Conservation (phyloP, 2,329 filamentous ascomycete genomes). For the Elsinoe arachidis region DNA sequence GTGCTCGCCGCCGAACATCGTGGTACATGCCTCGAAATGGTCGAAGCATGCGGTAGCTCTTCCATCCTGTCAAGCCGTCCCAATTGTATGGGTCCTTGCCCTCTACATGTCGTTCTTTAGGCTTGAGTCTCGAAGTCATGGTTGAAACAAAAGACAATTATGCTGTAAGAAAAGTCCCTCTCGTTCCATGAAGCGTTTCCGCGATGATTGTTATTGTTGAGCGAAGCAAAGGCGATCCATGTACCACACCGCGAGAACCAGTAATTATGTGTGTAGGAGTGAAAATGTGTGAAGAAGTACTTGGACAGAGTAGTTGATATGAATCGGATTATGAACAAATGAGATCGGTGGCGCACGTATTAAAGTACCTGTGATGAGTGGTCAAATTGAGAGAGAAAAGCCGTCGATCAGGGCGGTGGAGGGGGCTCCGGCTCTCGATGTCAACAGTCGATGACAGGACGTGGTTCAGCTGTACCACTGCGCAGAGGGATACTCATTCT, state of each 20-base stretch:
- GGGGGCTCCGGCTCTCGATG: neutral
- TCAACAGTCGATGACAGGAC: neutral
- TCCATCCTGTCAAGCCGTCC: slow-evolving; percentile 29
- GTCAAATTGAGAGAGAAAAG: neutral
- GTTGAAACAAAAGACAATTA: neutral
- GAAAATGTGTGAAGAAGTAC: neutral
- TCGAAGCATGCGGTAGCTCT: slow-evolving; percentile 30
- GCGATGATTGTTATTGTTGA: neutral
- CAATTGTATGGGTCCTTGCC: slow-evolving; percentile 28
- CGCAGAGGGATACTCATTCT: neutral
- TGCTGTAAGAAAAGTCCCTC: too few relatives aligned
- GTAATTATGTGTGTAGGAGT: neutral
- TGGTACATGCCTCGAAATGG: slow-evolving; percentile 47
- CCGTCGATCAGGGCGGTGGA: neutral
- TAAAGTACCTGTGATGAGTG: neutral
- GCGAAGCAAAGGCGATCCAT: neutral
- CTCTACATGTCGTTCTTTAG: neutral
- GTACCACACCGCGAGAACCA: neutral
- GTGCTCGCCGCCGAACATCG: slow-evolving; percentile 44
- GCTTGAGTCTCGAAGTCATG: slow-evolving; percentile 1
- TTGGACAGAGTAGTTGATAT: neutral
- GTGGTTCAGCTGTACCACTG: neutral
- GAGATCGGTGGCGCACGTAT: slow-evolving; percentile 5
- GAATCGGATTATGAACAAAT: neutral
- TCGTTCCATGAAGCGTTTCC: neutral